These are phyloP conservation scores for Astraeus odoratus DNA, from an alignment of 768 basidiomycete genomes.

Conservation along the genomic window DNA sequence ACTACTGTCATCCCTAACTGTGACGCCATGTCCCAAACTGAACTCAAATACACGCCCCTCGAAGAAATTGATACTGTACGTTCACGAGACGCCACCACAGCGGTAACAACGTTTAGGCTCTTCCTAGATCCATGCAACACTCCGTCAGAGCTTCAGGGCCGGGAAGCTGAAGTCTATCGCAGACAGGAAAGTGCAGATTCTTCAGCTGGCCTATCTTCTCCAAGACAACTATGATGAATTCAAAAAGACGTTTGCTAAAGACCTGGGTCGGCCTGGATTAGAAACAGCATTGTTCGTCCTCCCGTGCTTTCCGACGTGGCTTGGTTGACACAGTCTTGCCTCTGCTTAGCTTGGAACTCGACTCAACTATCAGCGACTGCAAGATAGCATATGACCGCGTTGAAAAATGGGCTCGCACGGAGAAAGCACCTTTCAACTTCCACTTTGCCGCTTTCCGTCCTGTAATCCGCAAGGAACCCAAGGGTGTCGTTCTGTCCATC, in stretches of 20 bases:
- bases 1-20: not conserved
- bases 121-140: slow-evolving; percentile 46
- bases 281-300: slow-evolving; percentile 49
- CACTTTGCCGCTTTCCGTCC: slow-evolving; percentile 57
- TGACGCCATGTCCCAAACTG: slow-evolving; percentile 17
- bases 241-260: slow-evolving; percentile 47
- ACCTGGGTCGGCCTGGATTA: slow-evolving; percentile 55
- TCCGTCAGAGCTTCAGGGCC: slow-evolving; percentile 52
- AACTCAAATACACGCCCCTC: slow-evolving; percentile 41
- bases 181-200: slow-evolving; percentile 69
- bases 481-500: slow-evolving; percentile 67
- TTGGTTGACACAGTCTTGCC: not conserved
- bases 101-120: not conserved
- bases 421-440: slow-evolving; percentile 47
- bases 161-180: slow-evolving; percentile 62
- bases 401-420: slow-evolving; percentile 68
- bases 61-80: slow-evolving; percentile 47
- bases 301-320: slow-evolving; percentile 8
- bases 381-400: slow-evolving; percentile 53
- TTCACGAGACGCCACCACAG: not conserved
- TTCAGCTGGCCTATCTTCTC: slow-evolving; percentile 66
- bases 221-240: slow-evolving; percentile 65
- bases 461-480: slow-evolving; percentile 65
- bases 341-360: slow-evolving; percentile 53
- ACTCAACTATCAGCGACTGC: slow-evolving; percentile 46